Base-by-base conservation (phyloP, 768 basidiomycete species). In the Amanita rubescens region DNA sequence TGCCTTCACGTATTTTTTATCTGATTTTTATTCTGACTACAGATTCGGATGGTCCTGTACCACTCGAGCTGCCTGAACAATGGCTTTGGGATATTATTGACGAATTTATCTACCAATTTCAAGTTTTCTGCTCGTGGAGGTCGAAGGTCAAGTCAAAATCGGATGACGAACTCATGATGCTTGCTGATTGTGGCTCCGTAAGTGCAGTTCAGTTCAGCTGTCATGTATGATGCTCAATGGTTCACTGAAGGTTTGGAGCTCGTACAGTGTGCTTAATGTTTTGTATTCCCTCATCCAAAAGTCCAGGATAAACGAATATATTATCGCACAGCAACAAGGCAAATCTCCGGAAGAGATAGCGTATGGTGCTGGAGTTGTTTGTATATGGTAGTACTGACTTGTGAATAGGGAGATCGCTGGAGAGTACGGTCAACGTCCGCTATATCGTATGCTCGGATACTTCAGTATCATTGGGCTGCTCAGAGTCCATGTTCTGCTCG, bases 81-180 rank as follows among this genome's bases (percentile, higher is more conserved):
- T 99, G 95, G 95, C 71, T 99, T 7, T 98, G 94, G 92, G 93
- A 95, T 63, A 94, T 94, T 67, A 85, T 95, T 63, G 92, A 95
- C 72, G 93, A 94, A 62, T 94, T 94, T 66, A 95, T 97, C 60
- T 99, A 96, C 71, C 95, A 99, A 67, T 99, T 94, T 75, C 94
- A 95, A 65, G 88, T 89, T 1, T 98, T 96, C 71, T 90, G 91
- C 59, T 82, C 90, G 35, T 98, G 93, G 87, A 76, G 93, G 49
- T 85, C 86, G 15, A 92, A 89, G 62, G 77, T 84, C 27, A 87
- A 90, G 57, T 75, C 77, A 47, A 97, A 96, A 72, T 81, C 85
- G 0, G 93, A 92, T 37, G 95, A 98, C 61, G 94, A 98, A 66
- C 76, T 94, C 35, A 64, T 77, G 46, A 78, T 93, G 76, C 78